Evolutionary conservation across 371 early-diverging fungal species (phyloP).

Genomic region (Mucor circinelloides): DNA sequence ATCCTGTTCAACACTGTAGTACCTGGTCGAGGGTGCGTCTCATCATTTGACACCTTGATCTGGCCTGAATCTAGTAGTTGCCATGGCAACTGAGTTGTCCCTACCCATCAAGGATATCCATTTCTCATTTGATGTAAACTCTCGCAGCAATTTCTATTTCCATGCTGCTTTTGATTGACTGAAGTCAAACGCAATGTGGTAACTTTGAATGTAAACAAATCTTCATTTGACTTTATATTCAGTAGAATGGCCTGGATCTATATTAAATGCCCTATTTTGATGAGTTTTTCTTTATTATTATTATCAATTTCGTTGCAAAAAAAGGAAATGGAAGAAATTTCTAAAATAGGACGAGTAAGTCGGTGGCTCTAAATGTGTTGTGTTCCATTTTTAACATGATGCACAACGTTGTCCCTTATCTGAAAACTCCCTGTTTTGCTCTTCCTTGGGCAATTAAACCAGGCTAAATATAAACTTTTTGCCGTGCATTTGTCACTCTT

Average conservation of each 20-base stretch:
- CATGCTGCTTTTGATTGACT: neutral
- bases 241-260: neutral
- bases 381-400: neutral
- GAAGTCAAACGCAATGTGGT: neutral
- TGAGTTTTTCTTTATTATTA: neutral
- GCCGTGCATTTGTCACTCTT: neutral
- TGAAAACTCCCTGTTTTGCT: neutral
- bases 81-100: neutral
- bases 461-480: neutral
- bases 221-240: neutral
- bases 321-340: neutral
- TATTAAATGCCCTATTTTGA: no score
- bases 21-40: constrained; percentile 2
- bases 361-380: neutral
- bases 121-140: neutral
- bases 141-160: neutral
- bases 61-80: neutral
- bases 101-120: neutral
- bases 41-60: neutral
- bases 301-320: neutral
- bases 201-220: neutral
- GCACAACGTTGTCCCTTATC: neutral
- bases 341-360: neutral
- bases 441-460: neutral
- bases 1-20: neutral